These are phyloP conservation scores for Tuber umbilicatum DNA, from an alignment of 495 filamentous ascomycete genomes.

Conservation along the genomic window DNA sequence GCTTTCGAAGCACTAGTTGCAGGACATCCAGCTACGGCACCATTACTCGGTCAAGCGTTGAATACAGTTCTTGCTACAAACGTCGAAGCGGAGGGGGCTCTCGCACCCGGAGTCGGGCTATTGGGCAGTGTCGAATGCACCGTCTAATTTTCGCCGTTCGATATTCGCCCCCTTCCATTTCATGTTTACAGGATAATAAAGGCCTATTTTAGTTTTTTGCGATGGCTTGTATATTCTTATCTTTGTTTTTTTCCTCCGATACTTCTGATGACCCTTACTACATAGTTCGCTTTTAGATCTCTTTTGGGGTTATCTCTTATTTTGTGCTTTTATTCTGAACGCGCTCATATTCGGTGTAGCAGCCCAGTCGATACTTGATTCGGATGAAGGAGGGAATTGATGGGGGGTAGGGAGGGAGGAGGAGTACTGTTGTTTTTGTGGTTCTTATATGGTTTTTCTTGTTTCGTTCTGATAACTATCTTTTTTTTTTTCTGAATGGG, in stretches of 20 bases:
- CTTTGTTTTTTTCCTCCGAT: neutral
- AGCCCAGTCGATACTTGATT: neutral
- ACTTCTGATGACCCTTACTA: neutral
- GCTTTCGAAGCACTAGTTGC: neutral
- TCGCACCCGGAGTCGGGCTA: neutral
- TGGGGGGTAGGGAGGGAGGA: neutral
- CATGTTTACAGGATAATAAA: neutral
- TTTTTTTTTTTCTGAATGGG: neutral
- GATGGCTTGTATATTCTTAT: conserved; percentile 1
- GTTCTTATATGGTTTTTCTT: neutral
- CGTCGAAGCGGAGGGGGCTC: neutral
- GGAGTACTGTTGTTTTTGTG: neutral
- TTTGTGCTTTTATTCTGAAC: neutral
- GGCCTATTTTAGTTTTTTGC: neutral
- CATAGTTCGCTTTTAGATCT: conserved; percentile 1
- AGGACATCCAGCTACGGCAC: neutral
- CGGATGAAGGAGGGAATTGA: neutral
- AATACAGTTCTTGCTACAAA: neutral
- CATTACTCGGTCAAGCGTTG: neutral
- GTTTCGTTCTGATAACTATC: neutral
- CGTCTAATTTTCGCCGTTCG: neutral
- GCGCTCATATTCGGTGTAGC: neutral
- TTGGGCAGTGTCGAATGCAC: neutral
- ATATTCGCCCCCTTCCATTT: neutral
- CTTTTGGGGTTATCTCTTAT: neutral